These are phyloP conservation scores for Aspergillus brunneoviolaceus DNA, from an alignment of 2,329 filamentous ascomycete genomes.

Conservation along the genomic window DNA sequence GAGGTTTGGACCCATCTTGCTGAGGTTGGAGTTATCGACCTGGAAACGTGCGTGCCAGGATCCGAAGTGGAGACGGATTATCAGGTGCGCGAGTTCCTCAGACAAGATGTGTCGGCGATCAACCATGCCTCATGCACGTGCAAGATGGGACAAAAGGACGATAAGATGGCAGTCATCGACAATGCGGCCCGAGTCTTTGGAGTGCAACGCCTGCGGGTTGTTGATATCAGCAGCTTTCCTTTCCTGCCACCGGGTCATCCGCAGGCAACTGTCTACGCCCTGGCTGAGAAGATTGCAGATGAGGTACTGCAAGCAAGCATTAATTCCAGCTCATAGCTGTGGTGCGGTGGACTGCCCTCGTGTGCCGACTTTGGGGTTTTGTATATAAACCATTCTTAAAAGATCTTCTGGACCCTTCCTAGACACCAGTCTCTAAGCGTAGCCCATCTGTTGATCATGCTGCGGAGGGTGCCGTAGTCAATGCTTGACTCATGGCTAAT, in stretches of 20 bases:
- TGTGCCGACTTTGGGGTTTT: neutral
- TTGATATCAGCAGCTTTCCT: slow-evolving; percentile 36
- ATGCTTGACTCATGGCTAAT: too few relatives aligned
- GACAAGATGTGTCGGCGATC: slow-evolving; percentile 25
- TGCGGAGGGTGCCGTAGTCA: too few relatives aligned
- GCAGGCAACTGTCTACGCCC: slow-evolving; percentile 37
- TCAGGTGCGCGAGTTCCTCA: slow-evolving; percentile 37
- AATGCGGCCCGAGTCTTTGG: slow-evolving; percentile 29
- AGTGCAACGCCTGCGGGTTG: slow-evolving; percentile 32
- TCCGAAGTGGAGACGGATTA: slow-evolving; percentile 37
- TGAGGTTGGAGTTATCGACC: slow-evolving; percentile 28
- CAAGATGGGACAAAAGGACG: slow-evolving; percentile 37
- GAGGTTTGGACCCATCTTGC: slow-evolving; percentile 29
- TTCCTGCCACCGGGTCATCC: slow-evolving; percentile 41
- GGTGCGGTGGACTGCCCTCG: neutral
- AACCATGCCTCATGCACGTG: slow-evolving; percentile 38
- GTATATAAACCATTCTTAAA: neutral
- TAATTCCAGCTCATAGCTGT: neutral
- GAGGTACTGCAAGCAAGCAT: slow-evolving; percentile 11
- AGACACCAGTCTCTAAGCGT: neutral
- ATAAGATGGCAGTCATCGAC: slow-evolving; percentile 36
- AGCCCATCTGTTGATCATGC: neutral
- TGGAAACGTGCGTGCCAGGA: slow-evolving; percentile 38
- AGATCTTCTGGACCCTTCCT: neutral
- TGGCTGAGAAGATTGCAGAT: slow-evolving; percentile 43